Conservation (phyloP, 2,329 filamentous ascomycete genomes). For the Beauveria sp. region DNA sequence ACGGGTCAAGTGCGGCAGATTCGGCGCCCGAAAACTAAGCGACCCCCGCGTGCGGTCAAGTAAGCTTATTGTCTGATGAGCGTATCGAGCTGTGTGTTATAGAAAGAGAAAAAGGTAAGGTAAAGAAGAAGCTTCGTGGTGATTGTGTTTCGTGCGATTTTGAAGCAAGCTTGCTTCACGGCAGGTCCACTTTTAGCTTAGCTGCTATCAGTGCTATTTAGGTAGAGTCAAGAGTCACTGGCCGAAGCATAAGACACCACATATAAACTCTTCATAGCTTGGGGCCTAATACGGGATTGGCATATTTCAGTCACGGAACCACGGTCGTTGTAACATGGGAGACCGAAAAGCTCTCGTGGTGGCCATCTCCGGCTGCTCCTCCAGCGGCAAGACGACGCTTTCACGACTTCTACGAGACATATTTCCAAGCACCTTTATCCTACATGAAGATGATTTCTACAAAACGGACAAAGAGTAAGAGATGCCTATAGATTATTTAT, state of each 20-base stretch:
- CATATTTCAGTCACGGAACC: not conserved
- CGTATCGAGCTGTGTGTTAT: not conserved
- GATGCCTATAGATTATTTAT: not conserved
- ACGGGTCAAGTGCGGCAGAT: not conserved
- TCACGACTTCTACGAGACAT: constrained; percentile 76
- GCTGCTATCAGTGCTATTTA: not conserved
- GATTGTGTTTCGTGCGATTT: not conserved
- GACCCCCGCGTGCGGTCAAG: not conserved
- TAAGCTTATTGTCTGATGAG: not conserved
- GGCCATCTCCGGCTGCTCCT: constrained; percentile 82
- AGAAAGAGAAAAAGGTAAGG: not conserved
- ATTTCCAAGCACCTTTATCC: constrained; percentile 69
- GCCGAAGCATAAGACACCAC: not conserved
- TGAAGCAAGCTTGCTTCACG: not conserved
- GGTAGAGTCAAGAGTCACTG: not conserved
- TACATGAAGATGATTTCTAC: constrained; percentile 97
- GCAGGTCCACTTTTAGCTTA: constrained; percentile 5
- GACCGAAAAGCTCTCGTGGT: constrained; percentile 54
- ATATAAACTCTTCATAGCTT: not conserved
- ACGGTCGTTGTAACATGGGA: constrained; percentile 20
- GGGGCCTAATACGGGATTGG: not conserved
- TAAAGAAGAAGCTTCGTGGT: not conserved
- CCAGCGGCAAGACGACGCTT: constrained; percentile 90
- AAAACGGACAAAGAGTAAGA: constrained; percentile 63
- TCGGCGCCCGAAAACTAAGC: not conserved